phyloP scores from a whole-genome alignment of 495 filamentous ascomycete species.

The Trichocladium antarcticum region DNA sequence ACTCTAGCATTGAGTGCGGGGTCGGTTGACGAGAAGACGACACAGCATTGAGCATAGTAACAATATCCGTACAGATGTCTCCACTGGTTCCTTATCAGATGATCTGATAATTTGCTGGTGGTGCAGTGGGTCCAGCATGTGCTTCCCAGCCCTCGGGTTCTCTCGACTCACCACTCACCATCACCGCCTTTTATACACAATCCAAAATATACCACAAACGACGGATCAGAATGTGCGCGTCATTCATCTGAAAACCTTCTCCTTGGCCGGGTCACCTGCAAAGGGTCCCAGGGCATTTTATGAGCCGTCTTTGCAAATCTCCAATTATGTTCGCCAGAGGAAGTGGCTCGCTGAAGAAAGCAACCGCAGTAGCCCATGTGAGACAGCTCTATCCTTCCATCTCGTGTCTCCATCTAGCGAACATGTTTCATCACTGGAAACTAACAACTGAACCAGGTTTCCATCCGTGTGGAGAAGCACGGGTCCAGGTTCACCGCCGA shows the following conservation, averaged over 20 bases:
- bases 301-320: constrained; percentile 10
- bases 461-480: not conserved
- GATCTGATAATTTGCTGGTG: constrained; percentile 14
- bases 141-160: not conserved
- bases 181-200: not conserved
- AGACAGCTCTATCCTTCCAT: not conserved
- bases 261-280: constrained; percentile 1
- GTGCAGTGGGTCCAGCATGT: not conserved
- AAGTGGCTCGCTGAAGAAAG: constrained; percentile 17
- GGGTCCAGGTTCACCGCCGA: not conserved
- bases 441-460: not conserved
- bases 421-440: no score
- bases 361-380: constrained; percentile 18
- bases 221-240: not conserved
- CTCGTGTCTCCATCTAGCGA: not conserved
- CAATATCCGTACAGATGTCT: not conserved
- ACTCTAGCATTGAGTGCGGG: no score
- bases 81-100: constrained; percentile 7
- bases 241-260: not conserved
- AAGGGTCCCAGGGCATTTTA: constrained; percentile 2
- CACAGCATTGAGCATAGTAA: no score
- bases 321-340: constrained; percentile 15
- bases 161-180: constrained; percentile 11
- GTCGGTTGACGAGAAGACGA: no score
- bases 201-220: not conserved